Evolutionary conservation across 164 flowering plant species (phyloP), one percentile per base, ranked within the genome.

Genomic region (Echeveria elegans): DNA sequence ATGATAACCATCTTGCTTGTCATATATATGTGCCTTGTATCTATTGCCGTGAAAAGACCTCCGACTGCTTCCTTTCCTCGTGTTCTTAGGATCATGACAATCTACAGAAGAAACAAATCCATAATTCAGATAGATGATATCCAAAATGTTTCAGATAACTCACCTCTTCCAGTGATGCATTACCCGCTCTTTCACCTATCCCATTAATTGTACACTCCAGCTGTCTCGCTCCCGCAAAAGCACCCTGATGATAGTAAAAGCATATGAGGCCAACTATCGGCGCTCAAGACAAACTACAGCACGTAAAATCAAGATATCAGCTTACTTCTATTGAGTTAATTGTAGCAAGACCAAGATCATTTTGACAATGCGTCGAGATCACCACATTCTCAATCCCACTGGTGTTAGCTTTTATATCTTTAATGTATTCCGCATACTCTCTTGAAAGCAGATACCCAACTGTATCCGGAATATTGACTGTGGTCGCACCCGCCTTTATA

Each of bases 141-240:
- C 5, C 5, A 43, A 0, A 1, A 43, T 15, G 15, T 14, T 40
- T 40, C 14, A n/a, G 15, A 14, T 43, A 14, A 47, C 70, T n/a
- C 48, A 89, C 98, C 95, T 94, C 98, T 75, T 94, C 98, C 69
- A 94, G 70, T 26, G 98, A 88, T 71, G 98, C 98, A 85, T 94
- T 94, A 38, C 98, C 98, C 71, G 98, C 98, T 80, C 98, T 86
- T 76, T 94, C 98, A 38, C 98, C 98, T 72, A 94, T 90, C 52
- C 98, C 98, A 84, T 94, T 94, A 36, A 94, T 77, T n/a, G 98
- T 94, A 32, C 89, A 94, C 73, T 94, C 98, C 40, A 89, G 68
- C 69, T 93, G 96, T 73, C 98, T 86, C 24, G 98, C 98, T 40
- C 98, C 98, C 30, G 91, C 86, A 79, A 70, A 67, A 48, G 90